Conservation (phyloP, 140 eudicot species). For the Anethum foeniculum region DNA sequence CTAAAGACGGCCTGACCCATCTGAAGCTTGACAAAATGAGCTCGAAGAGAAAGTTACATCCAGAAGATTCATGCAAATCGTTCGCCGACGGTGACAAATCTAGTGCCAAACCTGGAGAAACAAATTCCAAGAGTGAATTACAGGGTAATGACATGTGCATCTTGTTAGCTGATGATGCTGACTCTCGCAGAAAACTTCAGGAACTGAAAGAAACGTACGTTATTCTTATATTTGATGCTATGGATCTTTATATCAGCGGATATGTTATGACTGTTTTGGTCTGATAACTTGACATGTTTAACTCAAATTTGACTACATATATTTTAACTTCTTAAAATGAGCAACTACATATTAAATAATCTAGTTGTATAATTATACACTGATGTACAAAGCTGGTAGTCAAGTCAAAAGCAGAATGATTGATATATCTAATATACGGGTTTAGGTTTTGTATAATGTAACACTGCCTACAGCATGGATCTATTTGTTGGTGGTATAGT, state of each 20-base stretch:
- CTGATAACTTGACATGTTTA: background rate
- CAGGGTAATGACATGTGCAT: constrained; percentile 27
- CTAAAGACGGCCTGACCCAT: background rate
- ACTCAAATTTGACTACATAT: background rate
- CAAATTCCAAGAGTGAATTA: constrained; percentile 40
- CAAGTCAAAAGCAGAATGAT: background rate
- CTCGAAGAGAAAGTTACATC: constrained; percentile 8
- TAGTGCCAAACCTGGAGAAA: background rate
- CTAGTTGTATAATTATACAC: background rate
- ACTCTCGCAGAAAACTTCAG: background rate
- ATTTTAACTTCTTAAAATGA: background rate
- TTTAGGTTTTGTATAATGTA: background rate
- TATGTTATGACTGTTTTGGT: background rate
- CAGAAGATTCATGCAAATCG: background rate
- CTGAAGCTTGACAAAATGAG: constrained; percentile 2
- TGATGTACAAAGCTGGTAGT: background rate
- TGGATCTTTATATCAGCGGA: background rate
- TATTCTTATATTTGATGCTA: constrained; percentile 4
- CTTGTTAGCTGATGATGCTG: constrained; percentile 29
- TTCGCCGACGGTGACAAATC: background rate
- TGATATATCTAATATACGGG: background rate
- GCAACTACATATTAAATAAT: background rate
- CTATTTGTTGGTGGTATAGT: background rate
- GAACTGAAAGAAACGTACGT: constrained; percentile 18
- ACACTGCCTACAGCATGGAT: background rate